phyloP scores from a whole-genome alignment of 2,329 filamentous ascomycete species.

The Paecilomyces variotii region DNA sequence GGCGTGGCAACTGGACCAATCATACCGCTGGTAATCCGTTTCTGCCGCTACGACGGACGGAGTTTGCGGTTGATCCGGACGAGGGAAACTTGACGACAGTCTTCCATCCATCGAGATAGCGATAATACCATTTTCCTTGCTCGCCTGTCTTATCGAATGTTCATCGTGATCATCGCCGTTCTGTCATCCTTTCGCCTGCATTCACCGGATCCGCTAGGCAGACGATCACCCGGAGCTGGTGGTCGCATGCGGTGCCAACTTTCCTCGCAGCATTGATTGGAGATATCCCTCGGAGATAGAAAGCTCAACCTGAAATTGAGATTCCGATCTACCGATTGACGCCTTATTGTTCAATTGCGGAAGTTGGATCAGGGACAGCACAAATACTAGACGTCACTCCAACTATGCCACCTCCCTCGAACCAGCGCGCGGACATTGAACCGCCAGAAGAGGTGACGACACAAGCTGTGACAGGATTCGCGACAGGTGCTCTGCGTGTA shows the following conservation, averaged over 20 bases:
- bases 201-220: not conserved
- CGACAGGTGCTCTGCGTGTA: conserved; percentile 36
- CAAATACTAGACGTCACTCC: not conserved
- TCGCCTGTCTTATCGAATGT: not conserved
- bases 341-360: not conserved
- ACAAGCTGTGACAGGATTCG: conserved; percentile 35
- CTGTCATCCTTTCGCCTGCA: not conserved
- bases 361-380: not conserved
- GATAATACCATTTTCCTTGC: not conserved
- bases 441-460: conserved; percentile 35
- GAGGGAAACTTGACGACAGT: not conserved
- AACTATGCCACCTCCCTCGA: conserved; percentile 35
- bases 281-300: not conserved
- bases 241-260: not conserved
- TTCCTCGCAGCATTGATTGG: not conserved
- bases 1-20: conserved; percentile 6
- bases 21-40: not conserved
- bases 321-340: not conserved
- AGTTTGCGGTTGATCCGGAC: not conserved
- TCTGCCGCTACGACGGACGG: not conserved
- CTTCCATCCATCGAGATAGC: not conserved
- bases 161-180: not conserved
- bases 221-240: not conserved
- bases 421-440: conserved; percentile 30
- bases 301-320: not conserved